Percentiles rank a stretch among this genome's conserved stretches.
These are phyloP conservation scores for Phaeophleospora eucalypticola DNA, from an alignment of 2,329 filamentous ascomycete species.

Conservation along the genomic window DNA sequence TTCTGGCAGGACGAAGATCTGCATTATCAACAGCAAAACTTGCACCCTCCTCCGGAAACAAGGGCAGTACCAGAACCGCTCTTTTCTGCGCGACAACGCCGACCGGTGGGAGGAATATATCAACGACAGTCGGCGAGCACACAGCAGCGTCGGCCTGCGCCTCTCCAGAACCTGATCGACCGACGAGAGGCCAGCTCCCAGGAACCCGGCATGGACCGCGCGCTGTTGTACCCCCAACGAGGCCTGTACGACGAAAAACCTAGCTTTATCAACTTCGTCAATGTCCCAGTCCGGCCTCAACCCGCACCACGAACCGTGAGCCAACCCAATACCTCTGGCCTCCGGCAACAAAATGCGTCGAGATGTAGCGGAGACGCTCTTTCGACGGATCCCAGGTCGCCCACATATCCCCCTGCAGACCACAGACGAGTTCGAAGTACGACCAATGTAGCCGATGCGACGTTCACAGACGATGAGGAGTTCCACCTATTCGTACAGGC, in stretches of 20 bases:
- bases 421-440: conserved; percentile 12
- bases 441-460: conserved; percentile 17
- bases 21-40: neutral
- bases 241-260: conserved; percentile 24
- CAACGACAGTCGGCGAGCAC: neutral
- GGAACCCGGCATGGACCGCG: neutral
- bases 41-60: no score
- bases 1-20: conserved; percentile 1
- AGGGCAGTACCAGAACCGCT: conserved; percentile 5
- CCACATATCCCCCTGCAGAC: conserved; percentile 19
- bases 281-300: conserved; percentile 10
- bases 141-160: conserved; percentile 5
- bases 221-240: conserved; percentile 24
- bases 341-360: conserved; percentile 6
- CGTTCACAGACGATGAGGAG: conserved; percentile 29
- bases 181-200: neutral
- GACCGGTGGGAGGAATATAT: neutral
- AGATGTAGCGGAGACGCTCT: conserved; percentile 8
- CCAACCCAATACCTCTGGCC: conserved; percentile 24
- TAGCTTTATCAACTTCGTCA: conserved; percentile 5
- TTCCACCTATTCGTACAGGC: conserved; percentile 32
- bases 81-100: conserved; percentile 2
- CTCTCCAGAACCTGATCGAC: neutral
- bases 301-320: conserved; percentile 22
- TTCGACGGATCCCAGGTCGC: conserved; percentile 16